Base-by-base conservation (phyloP, 768 basidiomycete species). In the Russula earlei region DNA sequence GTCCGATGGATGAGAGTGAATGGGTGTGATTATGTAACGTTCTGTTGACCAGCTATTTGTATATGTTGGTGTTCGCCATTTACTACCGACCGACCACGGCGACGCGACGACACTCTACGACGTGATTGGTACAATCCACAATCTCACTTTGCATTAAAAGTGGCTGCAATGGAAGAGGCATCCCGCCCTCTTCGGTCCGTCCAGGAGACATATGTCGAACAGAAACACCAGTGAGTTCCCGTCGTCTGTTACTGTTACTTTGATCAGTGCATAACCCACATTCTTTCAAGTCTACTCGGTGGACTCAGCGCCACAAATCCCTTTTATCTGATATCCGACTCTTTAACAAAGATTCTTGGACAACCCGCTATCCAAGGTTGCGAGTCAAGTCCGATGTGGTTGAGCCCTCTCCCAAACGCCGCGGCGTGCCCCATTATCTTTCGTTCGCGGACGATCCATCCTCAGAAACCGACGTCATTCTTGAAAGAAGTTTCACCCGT, bases 261-360 rank as follows among this genome's bases (percentile, higher is more conserved):
- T 24, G 20, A 22, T 6, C 17, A 10, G 27, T 41, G 3, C 22
- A 9, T 38, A 14, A 34, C 33, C 52, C 25, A 37, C 49, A 17
- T 37, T 38, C 33, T n/a, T 25, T 64, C 25, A 61, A 91, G 90
- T 34, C 75, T 96, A 55, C 77, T 90, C 29, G 74, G 74, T 49
- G 91, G 87, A n/a, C 80, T 96, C 61, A 81, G 85, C 63, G 74
- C 80, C 0, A 83, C 92, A 36, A 81, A 63, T 63, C 72, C 11
- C 78, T 97, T 43, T 74, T 96, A 37, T 70, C 69, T 47, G 85
- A 85, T 63, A 71, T 97, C 20, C 79, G 81, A 47, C 72, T 74
- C 49, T 96, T 95, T 75, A 96, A 89, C 73, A 84, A 84, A 71
- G 75, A 82, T 37, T 79, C 87, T 61, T 96, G 91, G 93, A 79